Conservation (phyloP, 2,329 filamentous ascomycete species). For the Ascocoryne sarcoides region DNA sequence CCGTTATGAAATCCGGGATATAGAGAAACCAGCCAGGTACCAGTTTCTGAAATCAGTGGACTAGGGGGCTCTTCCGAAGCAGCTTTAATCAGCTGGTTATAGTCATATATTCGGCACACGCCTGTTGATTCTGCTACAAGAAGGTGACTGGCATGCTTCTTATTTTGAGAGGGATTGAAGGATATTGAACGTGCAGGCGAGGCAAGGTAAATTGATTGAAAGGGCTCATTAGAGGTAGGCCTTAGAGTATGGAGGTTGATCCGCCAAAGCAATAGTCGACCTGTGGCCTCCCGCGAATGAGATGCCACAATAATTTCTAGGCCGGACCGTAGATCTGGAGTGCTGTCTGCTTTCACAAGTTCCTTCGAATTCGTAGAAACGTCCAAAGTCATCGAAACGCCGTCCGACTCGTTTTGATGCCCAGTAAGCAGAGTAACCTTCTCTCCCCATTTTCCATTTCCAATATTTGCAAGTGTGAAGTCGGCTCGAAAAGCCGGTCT, state of each 20-base stretch:
- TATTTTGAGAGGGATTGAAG: slow-evolving; percentile 45
- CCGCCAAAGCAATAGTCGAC: slow-evolving; percentile 50
- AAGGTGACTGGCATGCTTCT: slow-evolving; percentile 43
- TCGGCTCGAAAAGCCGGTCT: slow-evolving; percentile 42
- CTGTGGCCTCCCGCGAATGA: slow-evolving; percentile 50
- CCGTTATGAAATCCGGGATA: slow-evolving; percentile 33
- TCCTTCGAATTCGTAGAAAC: slow-evolving; percentile 29
- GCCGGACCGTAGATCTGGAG: slow-evolving; percentile 19
- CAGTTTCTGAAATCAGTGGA: slow-evolving; percentile 33
- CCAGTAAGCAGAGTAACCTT: slow-evolving; percentile 45
- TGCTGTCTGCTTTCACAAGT: slow-evolving; percentile 4
- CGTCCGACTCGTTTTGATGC: slow-evolving; percentile 43
- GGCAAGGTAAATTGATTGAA: slow-evolving; percentile 52
- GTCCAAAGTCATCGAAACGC: slow-evolving; percentile 44
- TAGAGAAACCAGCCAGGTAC: slow-evolving; percentile 56
- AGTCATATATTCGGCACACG: slow-evolving; percentile 55
- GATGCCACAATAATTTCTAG: slow-evolving; percentile 49
- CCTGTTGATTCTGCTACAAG: slow-evolving; percentile 46
- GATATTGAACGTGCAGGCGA: slow-evolving; percentile 45
- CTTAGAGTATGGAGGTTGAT: slow-evolving; percentile 36
- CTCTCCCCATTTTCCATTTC: slow-evolving; percentile 56
- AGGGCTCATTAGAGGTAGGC: slow-evolving; percentile 36
- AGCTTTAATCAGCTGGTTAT: slow-evolving; percentile 40
- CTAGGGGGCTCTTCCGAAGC: slow-evolving; percentile 37
- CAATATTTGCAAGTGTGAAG: slow-evolving; percentile 45